Evolutionary conservation across 257 asterid genomes (phyloP).

Genomic region (Scutellaria barbata): DNA sequence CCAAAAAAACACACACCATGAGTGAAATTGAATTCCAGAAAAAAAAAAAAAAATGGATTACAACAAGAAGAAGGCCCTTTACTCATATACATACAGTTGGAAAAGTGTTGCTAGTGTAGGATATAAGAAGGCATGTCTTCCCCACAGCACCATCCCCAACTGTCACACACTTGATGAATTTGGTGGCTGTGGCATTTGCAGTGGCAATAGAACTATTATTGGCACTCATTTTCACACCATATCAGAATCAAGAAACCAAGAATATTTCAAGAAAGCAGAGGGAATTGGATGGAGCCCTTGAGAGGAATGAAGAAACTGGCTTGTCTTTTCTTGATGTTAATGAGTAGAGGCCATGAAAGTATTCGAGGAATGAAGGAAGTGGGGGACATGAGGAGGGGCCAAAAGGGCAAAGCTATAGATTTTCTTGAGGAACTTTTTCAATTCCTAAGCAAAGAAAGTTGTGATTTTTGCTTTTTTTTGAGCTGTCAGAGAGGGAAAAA

Average conservation of each 20-base stretch:
- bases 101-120: constrained; percentile 63
- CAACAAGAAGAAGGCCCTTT: not conserved
- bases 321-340: constrained; percentile 14
- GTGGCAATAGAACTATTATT: constrained; percentile 24
- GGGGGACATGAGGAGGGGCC: constrained; percentile 50
- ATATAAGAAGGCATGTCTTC: constrained; percentile 59
- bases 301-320: no score
- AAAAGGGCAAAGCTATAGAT: constrained; percentile 38
- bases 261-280: constrained; percentile 9
- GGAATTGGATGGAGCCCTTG: no score
- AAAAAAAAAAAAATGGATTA: not conserved
- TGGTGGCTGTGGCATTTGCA: constrained; percentile 48
- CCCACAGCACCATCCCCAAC: constrained; percentile 71
- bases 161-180: constrained; percentile 60
- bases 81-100: constrained; percentile 44
- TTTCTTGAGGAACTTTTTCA: constrained; percentile 31
- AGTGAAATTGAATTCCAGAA: not conserved
- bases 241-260: constrained; percentile 12
- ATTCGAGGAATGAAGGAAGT: constrained; percentile 31
- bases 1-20: constrained; percentile 18
- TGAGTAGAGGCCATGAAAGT: constrained; percentile 36
- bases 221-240: constrained; percentile 47
- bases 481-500: constrained; percentile 50
- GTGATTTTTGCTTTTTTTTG: constrained; percentile 47
- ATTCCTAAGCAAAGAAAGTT: constrained; percentile 38